Evolutionary conservation across 176 grass and related monocot species (phyloP).

Genomic region (Ensete ventricosum): DNA sequence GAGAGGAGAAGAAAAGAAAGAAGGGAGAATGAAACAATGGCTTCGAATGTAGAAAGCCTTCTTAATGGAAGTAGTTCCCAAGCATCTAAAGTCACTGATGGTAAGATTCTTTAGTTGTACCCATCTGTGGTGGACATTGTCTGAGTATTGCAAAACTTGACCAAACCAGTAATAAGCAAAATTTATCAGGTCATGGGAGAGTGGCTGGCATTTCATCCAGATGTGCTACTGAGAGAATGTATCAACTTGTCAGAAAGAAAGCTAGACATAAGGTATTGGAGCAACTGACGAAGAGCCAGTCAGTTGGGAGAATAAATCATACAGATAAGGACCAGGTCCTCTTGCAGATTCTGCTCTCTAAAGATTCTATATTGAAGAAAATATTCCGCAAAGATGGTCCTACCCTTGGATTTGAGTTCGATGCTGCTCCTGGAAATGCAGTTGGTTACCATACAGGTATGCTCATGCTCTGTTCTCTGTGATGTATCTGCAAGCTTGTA

Average conservation of each 20-base stretch:
- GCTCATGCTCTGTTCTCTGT: background rate
- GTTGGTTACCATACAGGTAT: conserved; percentile 41
- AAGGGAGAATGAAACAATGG: conserved; percentile 34
- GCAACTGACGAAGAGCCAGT: conserved; percentile 3
- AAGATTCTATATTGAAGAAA: conserved; percentile 75
- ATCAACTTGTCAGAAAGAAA: conserved; percentile 13
- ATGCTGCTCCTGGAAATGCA: conserved; percentile 25
- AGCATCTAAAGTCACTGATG: conserved; percentile 18
- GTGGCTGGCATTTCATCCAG: background rate
- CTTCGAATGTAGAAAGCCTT: conserved; percentile 18
- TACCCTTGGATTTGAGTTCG: conserved; percentile 59
- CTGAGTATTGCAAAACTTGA: too few relatives aligned
- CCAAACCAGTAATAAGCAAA: too few relatives aligned
- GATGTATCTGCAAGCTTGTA: conserved; percentile 4
- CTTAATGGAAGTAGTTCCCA: conserved; percentile 15
- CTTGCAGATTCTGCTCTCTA: conserved; percentile 54
- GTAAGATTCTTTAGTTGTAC: too few relatives aligned
- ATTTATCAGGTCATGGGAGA: background rate
- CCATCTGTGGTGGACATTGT: too few relatives aligned
- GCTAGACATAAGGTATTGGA: background rate
- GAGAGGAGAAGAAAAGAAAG: conserved; percentile 95
- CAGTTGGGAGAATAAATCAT: background rate
- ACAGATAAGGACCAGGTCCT: conserved; percentile 35
- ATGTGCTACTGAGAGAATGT: background rate
- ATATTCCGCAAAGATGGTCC: conserved; percentile 91